These are phyloP conservation scores for Colletotrichum liriopes DNA, from an alignment of 2,329 filamentous ascomycete species.

Conservation along the genomic window DNA sequence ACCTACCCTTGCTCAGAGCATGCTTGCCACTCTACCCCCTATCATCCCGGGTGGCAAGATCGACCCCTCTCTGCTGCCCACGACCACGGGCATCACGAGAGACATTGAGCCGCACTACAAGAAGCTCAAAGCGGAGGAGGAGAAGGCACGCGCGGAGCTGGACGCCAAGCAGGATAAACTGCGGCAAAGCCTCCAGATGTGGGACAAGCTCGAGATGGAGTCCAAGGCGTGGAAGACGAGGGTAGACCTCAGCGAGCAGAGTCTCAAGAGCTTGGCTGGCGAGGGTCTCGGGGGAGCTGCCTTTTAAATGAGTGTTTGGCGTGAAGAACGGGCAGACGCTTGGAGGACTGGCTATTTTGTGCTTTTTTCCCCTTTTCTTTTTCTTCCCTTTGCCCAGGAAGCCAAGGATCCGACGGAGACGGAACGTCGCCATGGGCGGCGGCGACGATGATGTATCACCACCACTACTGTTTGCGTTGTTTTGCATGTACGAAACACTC, in stretches of 20 bases:
- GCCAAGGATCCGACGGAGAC: background rate
- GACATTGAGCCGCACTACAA: constrained; percentile 70
- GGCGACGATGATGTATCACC: constrained; percentile 31
- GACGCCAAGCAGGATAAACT: constrained; percentile 69
- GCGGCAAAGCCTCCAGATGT: constrained; percentile 66
- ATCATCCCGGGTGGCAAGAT: constrained; percentile 70
- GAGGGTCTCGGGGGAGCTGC: constrained; percentile 70
- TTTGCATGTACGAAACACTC: constrained; percentile 23
- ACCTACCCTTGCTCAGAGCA: constrained; percentile 66
- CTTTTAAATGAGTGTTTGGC: constrained; percentile 56
- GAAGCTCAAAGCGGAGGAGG: constrained; percentile 71
- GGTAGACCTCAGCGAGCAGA: constrained; percentile 70
- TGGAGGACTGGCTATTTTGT: background rate
- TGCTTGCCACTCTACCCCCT: constrained; percentile 66
- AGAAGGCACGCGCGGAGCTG: constrained; percentile 69
- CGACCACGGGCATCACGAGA: constrained; percentile 63
- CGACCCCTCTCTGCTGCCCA: constrained; percentile 62
- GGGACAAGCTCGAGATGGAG: constrained; percentile 71
- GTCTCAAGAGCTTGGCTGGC: constrained; percentile 70
- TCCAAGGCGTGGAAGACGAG: constrained; percentile 68
- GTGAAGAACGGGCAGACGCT: background rate
- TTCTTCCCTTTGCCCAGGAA: background rate
- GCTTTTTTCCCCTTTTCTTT: background rate
- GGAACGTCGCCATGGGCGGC: background rate
- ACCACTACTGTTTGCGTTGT: background rate